A percentile compares a stretch with the other conserved stretches of the same genome.
These are phyloP conservation scores for Boletus rex-veris DNA, from an alignment of 768 basidiomycete genomes.

Conservation along the genomic window DNA sequence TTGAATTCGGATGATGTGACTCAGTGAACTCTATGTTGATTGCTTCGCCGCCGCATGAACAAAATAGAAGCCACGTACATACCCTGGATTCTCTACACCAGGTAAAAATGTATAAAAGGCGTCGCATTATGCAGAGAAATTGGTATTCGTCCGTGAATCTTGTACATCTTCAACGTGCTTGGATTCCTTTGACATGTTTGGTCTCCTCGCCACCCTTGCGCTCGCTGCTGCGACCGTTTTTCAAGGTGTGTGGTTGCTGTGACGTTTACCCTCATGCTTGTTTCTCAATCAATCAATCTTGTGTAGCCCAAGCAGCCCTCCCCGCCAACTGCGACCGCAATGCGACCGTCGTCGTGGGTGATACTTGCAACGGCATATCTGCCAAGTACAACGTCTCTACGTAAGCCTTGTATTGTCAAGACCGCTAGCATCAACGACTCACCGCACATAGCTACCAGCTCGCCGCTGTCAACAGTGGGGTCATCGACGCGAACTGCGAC, in stretches of 20 bases:
- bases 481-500: conserved; percentile 50
- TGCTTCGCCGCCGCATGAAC: background rate
- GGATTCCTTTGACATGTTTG: conserved; percentile 17
- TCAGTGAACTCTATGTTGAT: background rate
- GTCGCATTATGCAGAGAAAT: background rate
- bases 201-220: conserved; percentile 12
- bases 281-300: background rate
- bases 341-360: conserved; percentile 54
- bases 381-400: conserved; percentile 57
- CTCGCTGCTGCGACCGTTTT: conserved; percentile 11
- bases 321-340: conserved; percentile 53
- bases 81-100: too few relatives aligned
- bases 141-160: background rate
- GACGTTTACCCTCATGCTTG: background rate
- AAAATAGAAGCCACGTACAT: background rate
- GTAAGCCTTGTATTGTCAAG: conserved; percentile 34
- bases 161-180: background rate
- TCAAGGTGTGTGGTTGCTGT: conserved; percentile 15
- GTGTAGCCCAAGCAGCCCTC: conserved; percentile 44
- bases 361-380: conserved; percentile 68
- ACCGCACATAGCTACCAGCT: conserved; percentile 50
- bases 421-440: background rate
- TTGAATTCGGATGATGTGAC: too few relatives aligned
- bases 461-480: conserved; percentile 44
- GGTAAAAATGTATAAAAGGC: background rate